Conservation (phyloP, 73 alveolate species). For the Paramecium sonneborni region DNA sequence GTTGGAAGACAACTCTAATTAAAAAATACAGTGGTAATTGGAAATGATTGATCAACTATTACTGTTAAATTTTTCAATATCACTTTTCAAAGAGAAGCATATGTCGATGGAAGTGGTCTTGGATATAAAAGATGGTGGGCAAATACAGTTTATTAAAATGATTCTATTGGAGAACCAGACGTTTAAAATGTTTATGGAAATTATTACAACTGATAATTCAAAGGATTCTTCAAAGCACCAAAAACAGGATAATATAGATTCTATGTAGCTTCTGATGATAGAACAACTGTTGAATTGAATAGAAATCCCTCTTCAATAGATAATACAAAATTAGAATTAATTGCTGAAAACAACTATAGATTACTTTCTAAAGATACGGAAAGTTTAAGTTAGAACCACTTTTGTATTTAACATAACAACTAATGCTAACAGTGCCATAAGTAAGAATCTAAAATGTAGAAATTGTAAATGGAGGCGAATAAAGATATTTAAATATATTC, state of each 20-base stretch:
- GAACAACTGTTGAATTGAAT: not conserved
- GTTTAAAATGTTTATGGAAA: not conserved
- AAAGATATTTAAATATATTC: constrained; percentile 79
- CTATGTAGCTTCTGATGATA: constrained; percentile 27
- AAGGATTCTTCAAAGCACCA: constrained; percentile 35
- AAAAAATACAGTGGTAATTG: not conserved
- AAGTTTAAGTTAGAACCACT: not conserved
- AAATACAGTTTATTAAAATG: not conserved
- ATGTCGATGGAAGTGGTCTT: not conserved
- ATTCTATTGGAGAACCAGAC: constrained; percentile 4
- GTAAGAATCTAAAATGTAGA: constrained; percentile 78
- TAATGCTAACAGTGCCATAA: not conserved
- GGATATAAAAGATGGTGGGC: constrained; percentile 13
- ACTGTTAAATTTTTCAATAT: not conserved
- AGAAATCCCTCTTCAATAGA: not conserved
- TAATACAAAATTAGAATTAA: not conserved
- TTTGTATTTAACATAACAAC: not conserved
- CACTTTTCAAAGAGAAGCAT: not conserved
- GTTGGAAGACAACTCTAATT: not conserved
- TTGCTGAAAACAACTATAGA: not conserved
- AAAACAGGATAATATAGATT: constrained; percentile 30
- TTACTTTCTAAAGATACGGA: constrained; percentile 17
- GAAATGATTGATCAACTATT: not conserved
- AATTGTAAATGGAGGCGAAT: constrained; percentile 81
- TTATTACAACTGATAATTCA: not conserved